These are phyloP conservation scores for Przewalskia tangutica DNA, from an alignment of 257 asterid genomes.

Conservation along the genomic window DNA sequence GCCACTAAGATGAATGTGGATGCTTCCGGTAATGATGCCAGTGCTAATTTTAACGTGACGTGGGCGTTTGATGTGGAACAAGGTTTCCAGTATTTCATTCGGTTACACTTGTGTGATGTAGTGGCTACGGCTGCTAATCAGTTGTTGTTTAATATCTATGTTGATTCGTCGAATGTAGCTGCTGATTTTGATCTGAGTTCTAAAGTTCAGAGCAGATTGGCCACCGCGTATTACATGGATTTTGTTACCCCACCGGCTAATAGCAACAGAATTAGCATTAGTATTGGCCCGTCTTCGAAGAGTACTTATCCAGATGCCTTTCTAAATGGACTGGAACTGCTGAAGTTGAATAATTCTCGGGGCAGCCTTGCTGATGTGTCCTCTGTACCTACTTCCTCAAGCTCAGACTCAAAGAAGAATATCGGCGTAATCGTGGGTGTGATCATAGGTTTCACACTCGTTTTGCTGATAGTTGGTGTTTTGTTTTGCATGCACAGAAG, in stretches of 20 bases:
- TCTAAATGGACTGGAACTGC: not conserved
- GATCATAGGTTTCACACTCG: not conserved
- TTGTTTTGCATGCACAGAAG: not conserved
- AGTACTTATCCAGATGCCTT: not conserved
- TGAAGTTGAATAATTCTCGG: conserved; percentile 4
- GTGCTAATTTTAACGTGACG: not conserved
- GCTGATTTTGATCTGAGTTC: conserved; percentile 2
- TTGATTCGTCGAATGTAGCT: not conserved
- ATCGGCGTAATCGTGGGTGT: not conserved
- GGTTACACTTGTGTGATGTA: conserved; percentile 2
- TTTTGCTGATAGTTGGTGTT: not conserved
- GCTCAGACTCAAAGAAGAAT: not conserved
- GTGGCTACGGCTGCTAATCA: not conserved
- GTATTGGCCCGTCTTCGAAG: not conserved
- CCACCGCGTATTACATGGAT: conserved; percentile 1
- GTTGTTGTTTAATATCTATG: not conserved
- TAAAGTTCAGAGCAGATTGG: not conserved
- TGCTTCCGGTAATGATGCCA: conserved; percentile 16
- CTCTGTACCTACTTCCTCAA: not conserved
- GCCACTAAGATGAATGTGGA: conserved; percentile 33
- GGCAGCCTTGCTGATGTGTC: not conserved
- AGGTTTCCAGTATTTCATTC: conserved; percentile 3
- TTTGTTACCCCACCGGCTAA: not conserved
- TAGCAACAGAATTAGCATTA: not conserved
- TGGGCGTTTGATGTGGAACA: conserved; percentile 1